Base-by-base conservation (phyloP, 768 basidiomycete genomes). In the Mycena leptocephala region DNA sequence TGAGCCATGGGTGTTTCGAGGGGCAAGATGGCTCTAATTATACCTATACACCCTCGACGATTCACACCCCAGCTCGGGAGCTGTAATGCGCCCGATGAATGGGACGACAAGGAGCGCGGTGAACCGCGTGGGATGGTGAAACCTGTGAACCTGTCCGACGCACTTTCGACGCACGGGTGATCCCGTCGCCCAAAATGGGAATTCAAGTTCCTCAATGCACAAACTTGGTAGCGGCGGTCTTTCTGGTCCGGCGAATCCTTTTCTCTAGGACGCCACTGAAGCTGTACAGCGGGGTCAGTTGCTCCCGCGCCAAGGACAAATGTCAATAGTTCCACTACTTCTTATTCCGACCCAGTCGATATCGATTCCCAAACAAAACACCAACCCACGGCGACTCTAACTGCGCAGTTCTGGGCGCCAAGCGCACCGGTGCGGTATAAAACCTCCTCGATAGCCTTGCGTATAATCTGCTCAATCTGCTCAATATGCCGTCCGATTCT, bases 401-500 rank as follows among this genome's bases (percentile, higher is more conserved):
- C 68, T 8, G n/a, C 30, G 53, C 35, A 43, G 6, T 55, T 51
- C 75, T 71, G 46, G 75, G 75, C 70, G 69, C 75, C 70, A 71
- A 71, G 75, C 43, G 75, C 43, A 35, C 55, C 24, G 20, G 35
- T 51, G 30, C 37, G 61, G 33, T 71, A 71, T 76, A 76, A 71
- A 71, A 35, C 8, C 32, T 30, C 28, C 48, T 39, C 39, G 20
- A 5, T 20, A 32, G n/a, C 11, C n/a, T n/a, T 10, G 55, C 30
- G 28, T 20, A 28, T 22, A 62, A n/a, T 48, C 33, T 11, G 20
- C n/a, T 35, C 33, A 37, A 22, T 30, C 18, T 13, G 26, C 10
- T 33, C 24, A 48, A 14, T 41, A 76, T 76, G 75, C 69, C 64
- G 3, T 30, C 69, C 26, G 69, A 76, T 32, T 30, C 68, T 2